Evolutionary conservation across 2,329 filamentous ascomycete genomes (phyloP).

Genomic region (Hypoxylon sp.): DNA sequence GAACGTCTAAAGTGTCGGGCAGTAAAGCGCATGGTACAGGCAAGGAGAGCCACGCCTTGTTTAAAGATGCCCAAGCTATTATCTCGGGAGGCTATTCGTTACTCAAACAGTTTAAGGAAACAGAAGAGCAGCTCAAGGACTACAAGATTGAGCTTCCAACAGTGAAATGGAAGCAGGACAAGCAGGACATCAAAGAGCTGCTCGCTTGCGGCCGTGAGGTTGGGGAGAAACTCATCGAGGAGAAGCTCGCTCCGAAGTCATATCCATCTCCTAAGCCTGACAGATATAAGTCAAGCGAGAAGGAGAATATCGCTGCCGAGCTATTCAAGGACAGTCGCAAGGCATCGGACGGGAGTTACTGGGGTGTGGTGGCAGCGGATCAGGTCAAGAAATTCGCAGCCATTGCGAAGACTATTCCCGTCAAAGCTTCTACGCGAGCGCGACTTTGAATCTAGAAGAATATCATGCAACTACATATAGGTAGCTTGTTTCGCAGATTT

Average conservation of each 20-base stretch:
- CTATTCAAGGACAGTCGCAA: slow-evolving; percentile 54
- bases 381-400: slow-evolving; percentile 48
- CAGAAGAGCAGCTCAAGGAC: slow-evolving; percentile 48
- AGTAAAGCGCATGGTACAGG: slow-evolving; percentile 3
- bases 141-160: slow-evolving; percentile 49
- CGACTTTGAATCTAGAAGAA: slow-evolving; percentile 6
- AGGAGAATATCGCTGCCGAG: slow-evolving; percentile 50
- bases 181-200: slow-evolving; percentile 53
- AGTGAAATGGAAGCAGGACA: slow-evolving; percentile 56
- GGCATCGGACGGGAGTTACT: slow-evolving; percentile 45
- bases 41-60: slow-evolving; percentile 50
- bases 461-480: neutral
- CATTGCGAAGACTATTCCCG: slow-evolving; percentile 45
- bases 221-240: slow-evolving; percentile 53
- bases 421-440: slow-evolving; percentile 7
- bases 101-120: slow-evolving; percentile 52
- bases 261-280: slow-evolving; percentile 38
- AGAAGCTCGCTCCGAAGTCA: slow-evolving; percentile 45
- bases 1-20: neutral
- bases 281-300: slow-evolving; percentile 44
- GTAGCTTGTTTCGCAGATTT: neutral
- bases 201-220: slow-evolving; percentile 54
- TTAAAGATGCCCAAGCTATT: slow-evolving; percentile 45
- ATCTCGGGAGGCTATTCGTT: slow-evolving; percentile 49
- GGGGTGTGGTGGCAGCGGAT: slow-evolving; percentile 50